Evolutionary conservation across 331 rosid genomes (phyloP).

Genomic region (Telfairia occidentalis): DNA sequence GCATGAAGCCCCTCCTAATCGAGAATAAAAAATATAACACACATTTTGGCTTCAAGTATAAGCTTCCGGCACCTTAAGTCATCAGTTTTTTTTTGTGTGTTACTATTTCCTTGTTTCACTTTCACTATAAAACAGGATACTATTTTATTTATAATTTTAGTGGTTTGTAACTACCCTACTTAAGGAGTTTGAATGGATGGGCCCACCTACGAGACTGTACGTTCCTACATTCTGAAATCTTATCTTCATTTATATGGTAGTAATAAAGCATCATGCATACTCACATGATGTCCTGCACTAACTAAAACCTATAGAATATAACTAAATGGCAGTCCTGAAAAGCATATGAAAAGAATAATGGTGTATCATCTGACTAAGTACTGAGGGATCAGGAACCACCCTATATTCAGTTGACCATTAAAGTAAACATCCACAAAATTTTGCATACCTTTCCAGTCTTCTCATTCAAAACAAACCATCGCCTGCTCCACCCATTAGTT

Average conservation of each 20-base stretch:
- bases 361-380: neutral
- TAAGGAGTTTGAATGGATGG: neutral
- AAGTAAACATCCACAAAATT: neutral
- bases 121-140: neutral
- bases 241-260: neutral
- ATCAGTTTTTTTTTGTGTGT: neutral
- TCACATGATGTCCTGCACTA: neutral
- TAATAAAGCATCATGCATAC: neutral
- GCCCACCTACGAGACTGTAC: neutral
- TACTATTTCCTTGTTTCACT: neutral
- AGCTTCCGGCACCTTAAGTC: neutral
- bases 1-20: neutral
- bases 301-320: neutral
- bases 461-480: conserved; percentile 95
- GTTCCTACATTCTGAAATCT: neutral
- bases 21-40: neutral
- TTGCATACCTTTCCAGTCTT: conserved; percentile 86
- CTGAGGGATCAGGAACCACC: neutral
- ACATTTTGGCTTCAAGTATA: neutral
- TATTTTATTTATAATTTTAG: neutral
- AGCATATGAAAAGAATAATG: neutral
- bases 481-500: conserved; percentile 87
- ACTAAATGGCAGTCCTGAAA: neutral
- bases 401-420: neutral
- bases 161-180: neutral